A percentile compares a stretch with the other conserved stretches of the same genome.
phyloP scores from a whole-genome alignment of 1,284 basidiomycete species.

The Ceratorhiza oryzae-sativae region DNA sequence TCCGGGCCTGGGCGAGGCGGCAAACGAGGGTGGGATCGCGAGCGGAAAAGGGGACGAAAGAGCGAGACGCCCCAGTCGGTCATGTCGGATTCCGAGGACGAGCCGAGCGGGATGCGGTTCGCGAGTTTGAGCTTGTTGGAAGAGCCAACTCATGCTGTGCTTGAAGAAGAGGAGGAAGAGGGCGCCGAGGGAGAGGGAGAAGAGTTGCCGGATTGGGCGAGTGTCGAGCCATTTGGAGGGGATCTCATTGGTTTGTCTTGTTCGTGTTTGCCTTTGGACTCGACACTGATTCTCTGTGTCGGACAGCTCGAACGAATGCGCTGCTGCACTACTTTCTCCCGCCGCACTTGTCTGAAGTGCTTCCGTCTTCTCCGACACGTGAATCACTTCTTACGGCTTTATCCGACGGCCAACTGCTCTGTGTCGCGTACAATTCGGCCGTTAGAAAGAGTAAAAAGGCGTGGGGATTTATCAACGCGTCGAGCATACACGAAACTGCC shows the following conservation, averaged over 20 bases:
- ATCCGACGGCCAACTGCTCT: slow-evolving; percentile 80
- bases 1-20: slow-evolving; percentile 57
- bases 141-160: slow-evolving; percentile 45
- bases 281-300: not conserved
- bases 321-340: slow-evolving; percentile 57
- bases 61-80: slow-evolving; percentile 53
- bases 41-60: slow-evolving; percentile 40
- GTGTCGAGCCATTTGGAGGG: slow-evolving; percentile 59
- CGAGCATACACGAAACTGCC: slow-evolving; percentile 74
- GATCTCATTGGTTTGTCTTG: slow-evolving; percentile 62
- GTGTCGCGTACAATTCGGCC: slow-evolving; percentile 78
- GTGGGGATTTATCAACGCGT: slow-evolving; percentile 84
- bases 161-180: slow-evolving; percentile 58
- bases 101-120: slow-evolving; percentile 59
- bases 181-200: slow-evolving; percentile 53
- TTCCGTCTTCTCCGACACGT: slow-evolving; percentile 50
- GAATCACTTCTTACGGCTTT: slow-evolving; percentile 61
- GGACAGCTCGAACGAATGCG: slow-evolving; percentile 66
- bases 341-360: slow-evolving; percentile 53
- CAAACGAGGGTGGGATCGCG: slow-evolving; percentile 61
- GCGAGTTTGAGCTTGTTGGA: slow-evolving; percentile 51
- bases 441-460: slow-evolving; percentile 80
- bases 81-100: slow-evolving; percentile 33
- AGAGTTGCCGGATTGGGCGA: slow-evolving; percentile 77
- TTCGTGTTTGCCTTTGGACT: slow-evolving; percentile 19